Evolutionary conservation across 225 moss, liverwort and hornwort genomes (phyloP), one percentile per base, ranked within the genome.

Genomic region (Bryoerythrophyllum caledonicum): DNA sequence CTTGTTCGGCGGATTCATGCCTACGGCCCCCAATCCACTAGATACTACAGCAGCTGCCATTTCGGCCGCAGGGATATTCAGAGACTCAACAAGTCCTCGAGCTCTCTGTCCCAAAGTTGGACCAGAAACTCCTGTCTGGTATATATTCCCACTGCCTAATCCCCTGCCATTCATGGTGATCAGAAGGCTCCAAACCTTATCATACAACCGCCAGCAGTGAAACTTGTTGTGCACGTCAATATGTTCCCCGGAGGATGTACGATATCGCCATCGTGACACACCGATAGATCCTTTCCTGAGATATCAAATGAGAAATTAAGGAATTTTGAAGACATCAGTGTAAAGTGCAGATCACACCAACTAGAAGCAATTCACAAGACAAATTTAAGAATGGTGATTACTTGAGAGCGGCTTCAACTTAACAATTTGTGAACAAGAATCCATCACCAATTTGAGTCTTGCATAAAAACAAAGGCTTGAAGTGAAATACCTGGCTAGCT

Each of bases 11-110:
- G 90, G 83, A 68, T 85, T 90, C 71, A 92, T 90, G 61, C 90
- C 88, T 59, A 92, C 92, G 34, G 76, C 92, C 24, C 92, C 92
- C 38, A 92, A 67, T 73, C 92, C 92, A 82, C 92, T 90, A n/a
- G 90, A 86, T 53, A 92, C 92, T 53, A 92, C 88, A 75, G 90
- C 92, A 70, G 90, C 92, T 73, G 92, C 92, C 88, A 92, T 90
- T 81, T 92, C 92, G 56, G 92, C 90, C 17, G 90, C 92, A 67
- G 92, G 90, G 28, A 89, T 90, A 71, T 88, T 88, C 40, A 92
- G 76, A 32, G 92, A 92, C 68, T 92, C 92, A 38, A 92, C 92
- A 64, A 92, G 85, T 34, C 88, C 92, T 62, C 92, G 87, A 59
- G 92, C 92, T 85, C 92, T 84, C 82, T 92, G 92, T 59, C 92